phyloP scores from a whole-genome alignment of 108 stramenopile genomes.

The Asterionellopsis glacialis region DNA sequence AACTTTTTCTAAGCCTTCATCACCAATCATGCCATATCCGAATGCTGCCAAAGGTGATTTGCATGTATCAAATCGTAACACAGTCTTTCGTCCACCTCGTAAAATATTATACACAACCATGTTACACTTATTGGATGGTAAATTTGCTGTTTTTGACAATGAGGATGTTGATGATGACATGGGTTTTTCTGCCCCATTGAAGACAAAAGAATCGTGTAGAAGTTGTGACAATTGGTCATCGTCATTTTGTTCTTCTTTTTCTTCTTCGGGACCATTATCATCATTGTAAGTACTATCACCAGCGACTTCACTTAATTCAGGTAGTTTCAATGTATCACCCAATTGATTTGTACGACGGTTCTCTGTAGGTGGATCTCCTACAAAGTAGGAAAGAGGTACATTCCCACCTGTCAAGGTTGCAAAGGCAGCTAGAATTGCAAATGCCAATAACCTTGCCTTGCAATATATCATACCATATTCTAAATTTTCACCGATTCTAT shows the following conservation, averaged over 20 bases:
- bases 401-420: slow-evolving; percentile 48
- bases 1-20: slow-evolving; percentile 14
- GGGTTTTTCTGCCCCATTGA: too few species aligned
- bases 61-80: slow-evolving; percentile 31
- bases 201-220: too few species aligned
- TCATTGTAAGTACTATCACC: too few species aligned
- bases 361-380: slow-evolving; percentile 35
- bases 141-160: not conserved
- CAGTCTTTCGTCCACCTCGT: slow-evolving; percentile 24
- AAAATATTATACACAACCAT: slow-evolving; percentile 34
- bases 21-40: slow-evolving; percentile 33
- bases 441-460: slow-evolving; percentile 34
- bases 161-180: too few species aligned
- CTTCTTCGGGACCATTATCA: too few species aligned
- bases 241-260: too few species aligned
- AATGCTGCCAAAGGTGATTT: slow-evolving; percentile 48
- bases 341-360: slow-evolving; percentile 2
- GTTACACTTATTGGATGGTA: slow-evolving; percentile 15
- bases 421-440: slow-evolving; percentile 38
- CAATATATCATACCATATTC: slow-evolving; percentile 33
- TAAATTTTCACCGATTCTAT: slow-evolving; percentile 18
- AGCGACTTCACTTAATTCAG: too few species aligned
- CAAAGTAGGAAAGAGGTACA: slow-evolving; percentile 40
- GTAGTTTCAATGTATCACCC: slow-evolving; percentile 7
- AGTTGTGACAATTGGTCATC: too few species aligned